phyloP scores from a whole-genome alignment of 768 basidiomycete genomes.

The Lactarius deliciosus region DNA sequence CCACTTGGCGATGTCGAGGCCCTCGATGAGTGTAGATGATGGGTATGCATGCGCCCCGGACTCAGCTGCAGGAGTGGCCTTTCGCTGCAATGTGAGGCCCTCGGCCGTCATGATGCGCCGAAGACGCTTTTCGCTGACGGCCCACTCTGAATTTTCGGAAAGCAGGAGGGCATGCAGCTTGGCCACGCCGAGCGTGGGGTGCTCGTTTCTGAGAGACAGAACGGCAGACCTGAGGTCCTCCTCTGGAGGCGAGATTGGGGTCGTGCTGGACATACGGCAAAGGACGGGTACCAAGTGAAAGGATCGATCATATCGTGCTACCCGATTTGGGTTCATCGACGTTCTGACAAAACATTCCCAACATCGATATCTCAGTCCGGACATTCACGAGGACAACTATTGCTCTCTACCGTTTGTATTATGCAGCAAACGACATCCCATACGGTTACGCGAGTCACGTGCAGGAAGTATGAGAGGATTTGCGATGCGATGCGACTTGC shows the following conservation, averaged over 20 bases:
- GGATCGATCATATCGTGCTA: neutral
- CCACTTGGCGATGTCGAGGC: slow-evolving; percentile 62
- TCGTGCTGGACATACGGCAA: neutral
- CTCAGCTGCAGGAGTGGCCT: slow-evolving; percentile 54
- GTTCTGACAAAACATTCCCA: no score
- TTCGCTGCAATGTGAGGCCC: slow-evolving; percentile 44
- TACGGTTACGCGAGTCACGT: no score
- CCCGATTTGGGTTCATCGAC: neutral
- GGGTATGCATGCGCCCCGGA: slow-evolving; percentile 50
- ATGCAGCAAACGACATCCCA: no score
- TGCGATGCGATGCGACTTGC: no score
- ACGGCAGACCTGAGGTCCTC: slow-evolving; percentile 59
- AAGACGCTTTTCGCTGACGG: slow-evolving; percentile 81
- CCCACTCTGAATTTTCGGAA: slow-evolving; percentile 61
- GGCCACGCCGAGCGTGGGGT: slow-evolving; percentile 66
- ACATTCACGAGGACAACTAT: no score
- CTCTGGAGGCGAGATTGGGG: slow-evolving; percentile 48
- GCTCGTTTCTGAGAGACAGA: slow-evolving; percentile 49
- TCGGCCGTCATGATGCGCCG: slow-evolving; percentile 66
- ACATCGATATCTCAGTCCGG: no score
- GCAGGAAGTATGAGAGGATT: no score
- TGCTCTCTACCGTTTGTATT: no score
- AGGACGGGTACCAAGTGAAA: neutral
- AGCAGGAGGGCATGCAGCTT: slow-evolving; percentile 71
- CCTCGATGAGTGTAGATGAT: slow-evolving; percentile 60